Base-by-base conservation (phyloP, 129 eudicot genomes). In the Logfia minima region DNA sequence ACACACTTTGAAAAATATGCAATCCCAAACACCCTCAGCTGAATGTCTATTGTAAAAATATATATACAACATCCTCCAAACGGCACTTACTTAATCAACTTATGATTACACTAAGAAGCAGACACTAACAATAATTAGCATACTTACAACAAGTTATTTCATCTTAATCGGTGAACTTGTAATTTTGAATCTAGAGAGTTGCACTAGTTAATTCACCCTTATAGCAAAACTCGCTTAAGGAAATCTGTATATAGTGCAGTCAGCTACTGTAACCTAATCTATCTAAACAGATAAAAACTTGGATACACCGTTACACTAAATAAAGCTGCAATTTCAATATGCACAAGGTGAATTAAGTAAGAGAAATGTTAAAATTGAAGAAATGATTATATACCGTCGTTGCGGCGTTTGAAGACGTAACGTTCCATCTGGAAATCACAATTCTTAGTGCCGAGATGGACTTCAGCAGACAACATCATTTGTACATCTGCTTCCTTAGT, bases 371-470 rank as follows among this genome's bases (percentile, higher is more conserved):
- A 14, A 48, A 32, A 28, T 4, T 14, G 29, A 23, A 41, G 55
- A 41, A 67, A 19, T 14, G 18, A 8, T 26, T 5, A 48, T 1
- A 22, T 80, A 84, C 87, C 87, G 35, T 84, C 87, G 62, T 80
- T 77, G 11, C 96, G 96, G 83, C 96, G 96, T 83, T 87, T 87
- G 78, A 90, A 90, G 19, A 82, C 88, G 77, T 90, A 90, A 24
- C 96, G 90, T 55, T 90, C 96, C 96, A 90, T 90, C 60, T 90
- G 96, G 53, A 90, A 90, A 55, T 90, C 92, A 37, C 92, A 90
- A 77, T 90, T 90, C 63, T 90, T 90, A 51, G 96, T 90, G 66
- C 96, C 96, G 64, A 90, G 88, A 75, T 90, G 96, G 21, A 87
- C 96, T 66, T 90, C 88, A 21, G 96, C 92, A 2, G 92, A 88